A percentile compares a stretch with the other conserved stretches of the same genome.
phyloP scores from a whole-genome alignment of 495 filamentous ascomycete species.

The Xylaria venustula region DNA sequence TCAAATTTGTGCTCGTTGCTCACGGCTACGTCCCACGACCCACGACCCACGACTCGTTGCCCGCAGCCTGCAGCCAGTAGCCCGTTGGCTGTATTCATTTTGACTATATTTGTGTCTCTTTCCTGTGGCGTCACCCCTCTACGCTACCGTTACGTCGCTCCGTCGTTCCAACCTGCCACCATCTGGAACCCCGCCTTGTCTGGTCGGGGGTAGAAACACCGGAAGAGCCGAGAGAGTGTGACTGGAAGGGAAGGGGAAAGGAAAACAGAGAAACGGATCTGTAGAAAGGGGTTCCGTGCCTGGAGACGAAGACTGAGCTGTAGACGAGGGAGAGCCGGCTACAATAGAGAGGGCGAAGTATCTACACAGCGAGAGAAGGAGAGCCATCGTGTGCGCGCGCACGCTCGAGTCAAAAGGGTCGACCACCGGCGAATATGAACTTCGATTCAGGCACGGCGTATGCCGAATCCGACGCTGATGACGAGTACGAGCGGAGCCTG shows the following conservation, averaged over 20 bases:
- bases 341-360: background rate
- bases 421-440: slow-evolving; percentile 41
- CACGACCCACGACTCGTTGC: too few relatives aligned
- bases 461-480: slow-evolving; percentile 88
- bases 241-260: background rate
- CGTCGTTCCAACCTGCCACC: background rate
- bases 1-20: background rate
- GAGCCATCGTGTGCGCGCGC: background rate
- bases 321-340: background rate
- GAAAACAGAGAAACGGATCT: background rate
- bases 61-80: too few relatives aligned
- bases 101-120: slow-evolving; percentile 5
- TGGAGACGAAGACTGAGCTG: background rate
- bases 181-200: background rate
- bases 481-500: slow-evolving; percentile 86
- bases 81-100: too few relatives aligned
- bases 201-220: background rate
- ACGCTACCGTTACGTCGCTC: background rate
- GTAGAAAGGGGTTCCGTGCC: background rate
- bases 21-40: too few relatives aligned
- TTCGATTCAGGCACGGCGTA: slow-evolving; percentile 62
- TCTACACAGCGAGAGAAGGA: background rate
- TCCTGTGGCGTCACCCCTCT: background rate
- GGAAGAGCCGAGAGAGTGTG: background rate
- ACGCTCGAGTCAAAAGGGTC: background rate